Evolutionary conservation across 345 rosid genomes (phyloP).

Genomic region (Excoecaria agallocha): DNA sequence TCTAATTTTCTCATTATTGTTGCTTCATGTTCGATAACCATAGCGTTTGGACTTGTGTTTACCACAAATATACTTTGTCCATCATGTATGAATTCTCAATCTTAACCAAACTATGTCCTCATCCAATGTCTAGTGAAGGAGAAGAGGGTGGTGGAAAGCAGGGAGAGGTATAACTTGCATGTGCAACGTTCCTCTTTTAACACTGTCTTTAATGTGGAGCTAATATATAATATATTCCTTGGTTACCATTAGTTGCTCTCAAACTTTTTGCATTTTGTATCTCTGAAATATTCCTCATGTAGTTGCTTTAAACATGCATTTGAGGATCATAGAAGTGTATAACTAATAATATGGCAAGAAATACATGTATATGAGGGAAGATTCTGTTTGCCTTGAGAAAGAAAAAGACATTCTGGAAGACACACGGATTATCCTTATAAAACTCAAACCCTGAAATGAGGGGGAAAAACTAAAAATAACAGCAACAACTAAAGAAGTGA

Average conservation of each 20-base stretch:
- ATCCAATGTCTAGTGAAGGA: neutral
- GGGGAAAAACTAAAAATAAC: no score
- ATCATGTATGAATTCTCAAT: neutral
- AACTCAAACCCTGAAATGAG: no score
- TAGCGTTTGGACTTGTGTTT: neutral
- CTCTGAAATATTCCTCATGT: neutral
- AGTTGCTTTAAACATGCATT: neutral
- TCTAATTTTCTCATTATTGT: neutral
- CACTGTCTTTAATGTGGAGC: no score
- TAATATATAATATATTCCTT: neutral
- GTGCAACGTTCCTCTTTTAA: neutral
- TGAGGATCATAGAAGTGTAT: neutral
- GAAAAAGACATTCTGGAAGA: no score
- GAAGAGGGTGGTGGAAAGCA: neutral
- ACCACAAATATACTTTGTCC: neutral
- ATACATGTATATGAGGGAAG: no score
- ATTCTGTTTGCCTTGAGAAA: no score
- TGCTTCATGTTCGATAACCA: neutral
- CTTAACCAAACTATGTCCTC: neutral
- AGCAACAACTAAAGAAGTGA: no score
- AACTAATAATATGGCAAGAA: no score
- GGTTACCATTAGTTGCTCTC: neutral
- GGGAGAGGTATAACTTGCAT: neutral
- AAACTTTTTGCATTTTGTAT: neutral
- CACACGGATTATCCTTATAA: no score